phyloP scores from a whole-genome alignment of 257 asterid genomes.

The Capsicum chinense region DNA sequence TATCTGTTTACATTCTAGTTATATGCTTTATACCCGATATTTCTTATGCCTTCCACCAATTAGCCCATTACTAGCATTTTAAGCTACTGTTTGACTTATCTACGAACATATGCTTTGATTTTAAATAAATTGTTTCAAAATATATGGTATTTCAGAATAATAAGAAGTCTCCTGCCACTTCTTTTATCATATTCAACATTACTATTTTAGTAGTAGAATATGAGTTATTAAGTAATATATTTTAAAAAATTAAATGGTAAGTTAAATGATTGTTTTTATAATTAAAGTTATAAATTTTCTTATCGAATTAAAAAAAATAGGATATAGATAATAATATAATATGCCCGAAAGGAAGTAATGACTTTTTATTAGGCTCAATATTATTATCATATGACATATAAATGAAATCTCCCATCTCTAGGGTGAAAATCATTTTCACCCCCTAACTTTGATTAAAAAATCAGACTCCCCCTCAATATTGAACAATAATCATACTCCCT shows the following conservation, averaged over 20 bases:
- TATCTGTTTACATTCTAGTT: no score
- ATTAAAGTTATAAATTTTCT: background rate
- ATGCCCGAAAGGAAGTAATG: background rate
- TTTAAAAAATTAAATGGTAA: no score
- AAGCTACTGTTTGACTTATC: no score
- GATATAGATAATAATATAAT: background rate
- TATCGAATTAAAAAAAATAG: background rate
- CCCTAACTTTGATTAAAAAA: no score
- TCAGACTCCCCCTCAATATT: no score
- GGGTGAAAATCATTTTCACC: no score
- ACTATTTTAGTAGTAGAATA: background rate
- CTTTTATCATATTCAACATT: background rate
- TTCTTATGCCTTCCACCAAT: no score
- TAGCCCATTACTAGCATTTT: no score
- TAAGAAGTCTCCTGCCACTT: background rate
- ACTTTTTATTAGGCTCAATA: background rate
- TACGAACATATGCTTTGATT: background rate
- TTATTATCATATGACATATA: no score
- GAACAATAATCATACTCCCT: no score
- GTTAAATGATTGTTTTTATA: background rate
- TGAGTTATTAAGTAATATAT: background rate
- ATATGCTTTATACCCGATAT: no score
- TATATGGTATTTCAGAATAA: background rate
- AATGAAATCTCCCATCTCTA: no score
- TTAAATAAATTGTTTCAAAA: conserved; percentile 2